Percentiles rank a stretch among this genome's conserved stretches.
Evolutionary conservation across 257 asterid species (phyloP).

Genomic region (Gentiana macrophylla): DNA sequence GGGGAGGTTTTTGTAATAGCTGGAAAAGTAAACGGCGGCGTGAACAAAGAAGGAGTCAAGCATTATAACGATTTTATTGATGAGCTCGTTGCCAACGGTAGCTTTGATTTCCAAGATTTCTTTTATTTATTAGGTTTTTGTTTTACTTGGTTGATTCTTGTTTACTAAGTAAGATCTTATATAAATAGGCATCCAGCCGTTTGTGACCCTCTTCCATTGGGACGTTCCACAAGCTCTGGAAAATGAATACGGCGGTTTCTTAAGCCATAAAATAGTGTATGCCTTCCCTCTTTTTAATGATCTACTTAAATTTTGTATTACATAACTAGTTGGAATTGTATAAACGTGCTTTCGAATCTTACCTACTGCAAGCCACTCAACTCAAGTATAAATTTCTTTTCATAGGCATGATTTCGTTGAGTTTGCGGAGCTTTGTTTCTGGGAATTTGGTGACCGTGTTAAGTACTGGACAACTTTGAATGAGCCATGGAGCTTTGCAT

Average conservation of each 20-base stretch:
- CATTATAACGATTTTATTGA: neutral
- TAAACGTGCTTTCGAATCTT: no score
- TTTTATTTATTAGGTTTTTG: no score
- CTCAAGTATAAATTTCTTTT: no score
- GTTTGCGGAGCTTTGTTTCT: neutral
- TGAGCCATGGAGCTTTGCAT: neutral
- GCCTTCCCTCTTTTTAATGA: neutral
- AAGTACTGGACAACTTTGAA: neutral
- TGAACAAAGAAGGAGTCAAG: neutral
- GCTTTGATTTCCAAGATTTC: neutral
- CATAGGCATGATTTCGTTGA: neutral
- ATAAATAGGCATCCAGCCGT: slow-evolving; percentile 8
- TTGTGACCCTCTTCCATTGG: slow-evolving; percentile 7
- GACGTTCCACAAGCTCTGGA: neutral
- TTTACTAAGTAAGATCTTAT: no score
- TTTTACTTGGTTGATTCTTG: no score
- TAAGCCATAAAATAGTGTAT: slow-evolving; percentile 5
- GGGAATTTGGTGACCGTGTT: slow-evolving; percentile 2
- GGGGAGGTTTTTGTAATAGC: neutral
- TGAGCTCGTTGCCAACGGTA: neutral
- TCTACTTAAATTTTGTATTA: neutral
- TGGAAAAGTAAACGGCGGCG: neutral
- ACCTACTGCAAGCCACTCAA: no score
- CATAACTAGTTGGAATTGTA: neutral
- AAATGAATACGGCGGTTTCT: slow-evolving; percentile 1